Evolutionary conservation across 192 early-diverging fungal species (phyloP), one percentile per base, ranked within the genome.

Genomic region (Umbelopsis sp.): DNA sequence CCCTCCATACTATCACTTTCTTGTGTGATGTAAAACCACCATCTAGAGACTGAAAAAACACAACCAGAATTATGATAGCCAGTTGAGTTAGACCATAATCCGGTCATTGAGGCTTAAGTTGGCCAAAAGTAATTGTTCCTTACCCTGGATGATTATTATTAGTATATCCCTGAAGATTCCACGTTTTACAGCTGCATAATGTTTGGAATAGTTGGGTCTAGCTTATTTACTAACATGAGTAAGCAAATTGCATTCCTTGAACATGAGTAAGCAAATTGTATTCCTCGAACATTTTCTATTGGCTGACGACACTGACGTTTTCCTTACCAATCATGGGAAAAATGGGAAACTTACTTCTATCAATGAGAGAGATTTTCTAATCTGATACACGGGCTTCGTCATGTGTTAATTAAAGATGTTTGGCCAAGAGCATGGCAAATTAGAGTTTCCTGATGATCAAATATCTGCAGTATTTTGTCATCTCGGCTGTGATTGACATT

Each of bases 41-140:
- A 11, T 71, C 70, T 5, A 77, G 71, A 16, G 68, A 69, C 45
- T 73, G 67, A 36, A 77, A 73, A 43, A 77, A 77, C 66, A 73
- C 2, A 72, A 34, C 76, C 76, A 77, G 16, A 69, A 65, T 71
- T 77, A 38, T 6, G 25, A n/a, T 11, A 54, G 8, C 29, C n/a
- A 17, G 1, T 1, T 17, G 10, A 17, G 17, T 49, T 12, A 44
- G 12, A 9, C 7, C 43, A n/a, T n/a, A n/a, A n/a, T n/a, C n/a
- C n/a, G n/a, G n/a, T n/a, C n/a, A n/a, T n/a, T n/a, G n/a, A n/a
- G n/a, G n/a, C n/a, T n/a, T n/a, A n/a, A n/a, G n/a, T n/a, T n/a
- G n/a, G n/a, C n/a, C n/a, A n/a, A n/a, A n/a, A n/a, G n/a, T n/a
- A n/a, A n/a, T n/a, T n/a, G n/a, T n/a, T n/a, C 29, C 45, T 70